Conservation (phyloP, 176 grass and related monocot species). For the Panicum miliaceum region DNA sequence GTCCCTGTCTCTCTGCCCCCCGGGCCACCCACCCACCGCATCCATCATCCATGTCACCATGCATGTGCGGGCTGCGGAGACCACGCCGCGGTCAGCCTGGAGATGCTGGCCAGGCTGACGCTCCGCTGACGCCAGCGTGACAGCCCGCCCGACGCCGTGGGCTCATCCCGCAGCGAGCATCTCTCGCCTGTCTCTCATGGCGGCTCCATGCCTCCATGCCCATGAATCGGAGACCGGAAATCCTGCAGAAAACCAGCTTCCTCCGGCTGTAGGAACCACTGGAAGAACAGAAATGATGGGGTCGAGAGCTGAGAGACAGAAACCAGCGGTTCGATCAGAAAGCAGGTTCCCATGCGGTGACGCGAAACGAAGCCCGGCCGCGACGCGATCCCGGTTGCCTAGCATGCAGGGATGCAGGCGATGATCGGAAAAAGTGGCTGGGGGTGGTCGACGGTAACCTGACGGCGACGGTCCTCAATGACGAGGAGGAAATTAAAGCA, state of each 20-base stretch:
- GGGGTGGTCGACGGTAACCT: slow-evolving; percentile 8
- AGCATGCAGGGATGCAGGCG: slow-evolving; percentile 20
- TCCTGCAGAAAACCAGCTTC: neutral
- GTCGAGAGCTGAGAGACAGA: neutral
- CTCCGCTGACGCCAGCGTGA: slow-evolving; percentile 42
- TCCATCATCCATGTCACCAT: neutral
- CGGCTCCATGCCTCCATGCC: neutral
- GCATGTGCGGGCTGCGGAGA: slow-evolving; percentile 18
- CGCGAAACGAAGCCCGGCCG: neutral
- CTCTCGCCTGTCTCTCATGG: neutral
- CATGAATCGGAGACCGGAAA: neutral
- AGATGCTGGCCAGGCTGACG: neutral
- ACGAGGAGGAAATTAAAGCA: slow-evolving; percentile 22
- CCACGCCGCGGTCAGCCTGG: neutral
- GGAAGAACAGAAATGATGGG: no score
- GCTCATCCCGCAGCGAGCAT: neutral
- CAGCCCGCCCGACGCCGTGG: neutral
- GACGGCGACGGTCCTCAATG: slow-evolving; percentile 30
- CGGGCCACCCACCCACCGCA: slow-evolving; percentile 6
- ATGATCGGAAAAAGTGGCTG: neutral
- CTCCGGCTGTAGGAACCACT: neutral
- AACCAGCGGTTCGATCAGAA: neutral
- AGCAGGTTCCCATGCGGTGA: neutral
- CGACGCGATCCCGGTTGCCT: slow-evolving; percentile 14
- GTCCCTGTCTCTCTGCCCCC: slow-evolving; percentile 8